These are phyloP conservation scores for Austropuccinia psidii DNA, from an alignment of 1,284 basidiomycete genomes.

Conservation along the genomic window DNA sequence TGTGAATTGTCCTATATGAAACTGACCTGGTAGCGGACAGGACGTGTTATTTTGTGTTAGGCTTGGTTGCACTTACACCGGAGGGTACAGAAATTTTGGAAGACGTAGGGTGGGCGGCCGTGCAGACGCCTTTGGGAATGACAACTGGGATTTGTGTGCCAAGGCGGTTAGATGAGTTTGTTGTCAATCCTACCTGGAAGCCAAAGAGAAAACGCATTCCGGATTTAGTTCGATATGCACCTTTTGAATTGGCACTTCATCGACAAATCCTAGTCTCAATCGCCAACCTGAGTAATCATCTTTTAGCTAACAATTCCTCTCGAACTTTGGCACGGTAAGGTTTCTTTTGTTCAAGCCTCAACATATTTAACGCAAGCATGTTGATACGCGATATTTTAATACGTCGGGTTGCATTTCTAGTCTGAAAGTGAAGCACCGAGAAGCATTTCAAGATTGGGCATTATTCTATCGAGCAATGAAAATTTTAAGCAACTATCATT, in stretches of 20 bases:
- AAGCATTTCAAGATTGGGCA: slow-evolving; percentile 64
- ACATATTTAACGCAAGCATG: background rate
- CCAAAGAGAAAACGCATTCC: slow-evolving; percentile 50
- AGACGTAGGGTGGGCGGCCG: slow-evolving; percentile 87
- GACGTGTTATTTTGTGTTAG: slow-evolving; percentile 92
- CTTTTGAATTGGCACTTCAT: slow-evolving; percentile 64
- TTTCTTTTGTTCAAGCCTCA: background rate
- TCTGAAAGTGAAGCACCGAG: slow-evolving; percentile 63
- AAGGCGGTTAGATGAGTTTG: slow-evolving; percentile 67
- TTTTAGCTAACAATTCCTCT: slow-evolving; percentile 66
- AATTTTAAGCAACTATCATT: slow-evolving; percentile 75
- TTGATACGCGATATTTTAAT: slow-evolving; percentile 75
- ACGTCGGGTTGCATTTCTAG: slow-evolving; percentile 68
- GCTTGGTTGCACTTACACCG: slow-evolving; percentile 65
- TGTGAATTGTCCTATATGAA: background rate
- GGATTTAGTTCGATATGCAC: slow-evolving; percentile 52
- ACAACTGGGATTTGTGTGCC: slow-evolving; percentile 88
- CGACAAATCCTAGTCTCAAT: slow-evolving; percentile 81
- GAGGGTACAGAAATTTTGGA: slow-evolving; percentile 74
- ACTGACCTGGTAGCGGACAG: slow-evolving; percentile 50
- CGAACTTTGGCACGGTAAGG: slow-evolving; percentile 21
- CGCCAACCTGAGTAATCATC: slow-evolving; percentile 88
- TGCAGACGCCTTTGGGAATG: slow-evolving; percentile 72
- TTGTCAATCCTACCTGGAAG: slow-evolving; percentile 70
- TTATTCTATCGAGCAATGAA: slow-evolving; percentile 77